These are phyloP conservation scores for Trichoderma guizhouense DNA, from an alignment of 2,329 filamentous ascomycete species.

Conservation along the genomic window DNA sequence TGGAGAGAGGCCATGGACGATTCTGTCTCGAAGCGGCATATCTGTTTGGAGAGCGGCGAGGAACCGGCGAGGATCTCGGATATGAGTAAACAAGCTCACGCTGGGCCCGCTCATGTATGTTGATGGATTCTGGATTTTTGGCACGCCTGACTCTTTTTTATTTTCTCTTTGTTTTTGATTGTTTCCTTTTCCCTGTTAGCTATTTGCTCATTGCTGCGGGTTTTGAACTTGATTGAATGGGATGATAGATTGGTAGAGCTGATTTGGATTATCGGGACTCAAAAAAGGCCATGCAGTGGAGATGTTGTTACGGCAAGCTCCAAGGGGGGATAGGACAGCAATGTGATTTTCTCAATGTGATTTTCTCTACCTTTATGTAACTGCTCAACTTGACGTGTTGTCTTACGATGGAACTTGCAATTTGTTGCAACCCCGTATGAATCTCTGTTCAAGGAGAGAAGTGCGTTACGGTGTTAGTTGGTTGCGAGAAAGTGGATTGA, in stretches of 20 bases:
- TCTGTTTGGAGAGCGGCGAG: constrained; percentile 69
- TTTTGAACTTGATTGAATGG: background rate
- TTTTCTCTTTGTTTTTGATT: background rate
- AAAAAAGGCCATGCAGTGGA: constrained; percentile 14
- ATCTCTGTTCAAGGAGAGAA: background rate
- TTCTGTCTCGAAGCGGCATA: constrained; percentile 92
- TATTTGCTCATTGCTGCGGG: background rate
- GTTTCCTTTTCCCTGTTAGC: background rate
- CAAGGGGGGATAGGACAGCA: background rate
- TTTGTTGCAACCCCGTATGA: background rate
- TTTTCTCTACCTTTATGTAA: background rate
- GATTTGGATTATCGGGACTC: constrained; percentile 14
- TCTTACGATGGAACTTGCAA: background rate
- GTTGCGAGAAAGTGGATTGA: background rate
- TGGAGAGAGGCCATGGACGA: constrained; percentile 63
- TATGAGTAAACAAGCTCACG: constrained; percentile 22
- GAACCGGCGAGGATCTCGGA: constrained; percentile 27
- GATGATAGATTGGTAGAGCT: constrained; percentile 20
- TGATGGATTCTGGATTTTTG: background rate
- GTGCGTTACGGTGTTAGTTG: background rate
- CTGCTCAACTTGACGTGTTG: background rate
- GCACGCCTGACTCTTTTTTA: background rate
- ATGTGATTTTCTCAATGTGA: background rate
- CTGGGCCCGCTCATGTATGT: background rate
- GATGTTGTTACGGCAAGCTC: background rate